Percentiles rank a stretch among this genome's conserved stretches.
These are phyloP conservation scores for Tricharina praecox DNA, from an alignment of 495 filamentous ascomycete genomes.

Conservation along the genomic window DNA sequence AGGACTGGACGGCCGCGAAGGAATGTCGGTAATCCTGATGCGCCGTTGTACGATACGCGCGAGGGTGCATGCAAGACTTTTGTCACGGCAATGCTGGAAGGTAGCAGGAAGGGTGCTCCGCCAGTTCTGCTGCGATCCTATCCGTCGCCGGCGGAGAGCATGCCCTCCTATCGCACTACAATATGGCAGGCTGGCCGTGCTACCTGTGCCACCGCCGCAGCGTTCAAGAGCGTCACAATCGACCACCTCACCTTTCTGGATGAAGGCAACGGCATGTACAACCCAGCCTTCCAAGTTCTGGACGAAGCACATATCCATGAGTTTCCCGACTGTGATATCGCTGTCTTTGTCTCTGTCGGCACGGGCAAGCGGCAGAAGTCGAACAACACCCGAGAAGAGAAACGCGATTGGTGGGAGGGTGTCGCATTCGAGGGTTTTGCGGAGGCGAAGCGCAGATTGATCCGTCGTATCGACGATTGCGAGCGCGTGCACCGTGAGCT, in stretches of 20 bases:
- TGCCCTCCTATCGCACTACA: conserved; percentile 74
- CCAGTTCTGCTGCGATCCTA: conserved; percentile 76
- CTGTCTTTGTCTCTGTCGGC: conserved; percentile 77
- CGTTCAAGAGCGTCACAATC: conserved; percentile 90
- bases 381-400: conserved; percentile 2
- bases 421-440: conserved; percentile 69
- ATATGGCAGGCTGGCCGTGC: conserved; percentile 94
- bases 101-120: conserved; percentile 41
- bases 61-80: conserved; percentile 85
- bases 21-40: conserved; percentile 37
- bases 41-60: conserved; percentile 59
- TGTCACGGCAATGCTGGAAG: conserved; percentile 81
- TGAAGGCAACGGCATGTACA: conserved; percentile 81
- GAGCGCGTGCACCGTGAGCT: conserved; percentile 79
- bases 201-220: conserved; percentile 77
- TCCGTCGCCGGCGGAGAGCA: conserved; percentile 77
- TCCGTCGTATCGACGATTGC: conserved; percentile 85
- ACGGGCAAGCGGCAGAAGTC: conserved; percentile 53
- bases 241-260: conserved; percentile 88
- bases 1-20: conserved; percentile 1
- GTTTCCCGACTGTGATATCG: conserved; percentile 82
- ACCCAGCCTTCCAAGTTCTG: conserved; percentile 66
- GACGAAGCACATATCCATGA: conserved; percentile 86
- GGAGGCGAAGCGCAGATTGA: conserved; percentile 67
- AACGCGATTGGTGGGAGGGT: conserved; percentile 68